phyloP scores from a whole-genome alignment of 495 filamentous ascomycete species.

The Neurospora sp. region DNA sequence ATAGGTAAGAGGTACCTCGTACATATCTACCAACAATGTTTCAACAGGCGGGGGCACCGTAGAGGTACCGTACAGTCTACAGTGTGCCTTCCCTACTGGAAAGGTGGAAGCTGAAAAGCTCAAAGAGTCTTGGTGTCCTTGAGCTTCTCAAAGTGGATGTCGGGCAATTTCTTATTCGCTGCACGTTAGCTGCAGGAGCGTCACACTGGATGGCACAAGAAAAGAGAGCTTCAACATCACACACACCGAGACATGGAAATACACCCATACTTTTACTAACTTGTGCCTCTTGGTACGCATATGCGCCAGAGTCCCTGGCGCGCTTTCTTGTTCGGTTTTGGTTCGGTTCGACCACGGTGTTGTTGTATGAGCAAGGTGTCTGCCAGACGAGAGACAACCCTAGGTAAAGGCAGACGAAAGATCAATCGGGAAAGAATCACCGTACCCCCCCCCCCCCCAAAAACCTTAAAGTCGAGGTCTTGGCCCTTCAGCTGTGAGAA shows the following conservation, averaged over 20 bases:
- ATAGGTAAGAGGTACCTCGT: background rate
- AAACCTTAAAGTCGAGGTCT: background rate
- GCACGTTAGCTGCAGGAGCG: conserved; percentile 10
- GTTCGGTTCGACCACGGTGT: too few species aligned
- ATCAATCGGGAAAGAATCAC: background rate
- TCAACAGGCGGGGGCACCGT: background rate
- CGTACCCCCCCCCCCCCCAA: background rate
- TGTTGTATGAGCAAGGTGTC: background rate
- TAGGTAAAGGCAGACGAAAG: background rate
- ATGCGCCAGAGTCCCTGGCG: background rate
- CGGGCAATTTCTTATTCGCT: conserved; percentile 30
- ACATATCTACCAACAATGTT: background rate
- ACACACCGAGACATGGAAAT: background rate
- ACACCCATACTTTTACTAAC: background rate
- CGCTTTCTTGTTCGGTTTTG: background rate
- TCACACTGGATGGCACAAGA: conserved; percentile 5
- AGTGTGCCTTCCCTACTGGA: background rate
- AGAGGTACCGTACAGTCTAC: background rate
- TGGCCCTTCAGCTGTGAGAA: background rate
- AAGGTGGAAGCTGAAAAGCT: background rate
- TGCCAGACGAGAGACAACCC: background rate
- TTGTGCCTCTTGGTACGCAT: background rate
- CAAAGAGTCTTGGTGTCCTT: background rate
- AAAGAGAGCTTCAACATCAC: background rate
- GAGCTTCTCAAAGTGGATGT: conserved; percentile 22